Base-by-base conservation (phyloP, 805 yeast genomes). In the Jamesozyma hellenica region DNA sequence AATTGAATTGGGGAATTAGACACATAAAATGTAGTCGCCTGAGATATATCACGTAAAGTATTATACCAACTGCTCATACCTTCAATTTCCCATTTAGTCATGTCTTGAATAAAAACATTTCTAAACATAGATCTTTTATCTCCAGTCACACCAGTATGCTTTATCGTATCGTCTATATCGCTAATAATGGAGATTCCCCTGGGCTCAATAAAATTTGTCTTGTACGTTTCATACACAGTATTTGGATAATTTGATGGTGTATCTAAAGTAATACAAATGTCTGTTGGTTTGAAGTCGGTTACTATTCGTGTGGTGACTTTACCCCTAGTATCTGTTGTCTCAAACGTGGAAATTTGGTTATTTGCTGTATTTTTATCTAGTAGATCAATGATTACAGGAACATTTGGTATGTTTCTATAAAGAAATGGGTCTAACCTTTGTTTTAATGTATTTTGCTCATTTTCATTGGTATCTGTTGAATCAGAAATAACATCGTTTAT, bases 1-100 rank as follows among this genome's bases (percentile, higher is more conserved):
- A 92, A 63, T 59, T 92, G 97, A 77, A 94, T 83, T 0, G 99
- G 99, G 1, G 94, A 79, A 61, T 94, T 92, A 7, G 96, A 88
- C 2, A 94, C 97, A 57, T 90, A 94, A 58, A 88, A 95, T 52
- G 90, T 76, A n/a, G 76, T 66, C 3, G 78, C 70, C 11, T 68
- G 55, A 31, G 53, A 61, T 13, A 59, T 59, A 9, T 62, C 54
- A 9, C 58, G 54, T 29, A 88, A 55, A n/a, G 64, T 61, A 8
- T 66, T 65, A 53, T 75, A 85, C 87, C 95, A 86, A 28, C 70
- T 67, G 3, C 82, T 70, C 21, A 92, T 80, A 2, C 84, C 79
- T 0, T 85, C 80, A 16, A 92, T 74, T 36, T 68, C 71, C 75
- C 94, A 80, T n/a, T 71, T 74, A 4, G 68, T 60, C 38, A 75